Percentiles rank a stretch among this genome's conserved stretches.
Evolutionary conservation across 2,329 filamentous ascomycete genomes (phyloP).

Genomic region (Eutypella sp.): DNA sequence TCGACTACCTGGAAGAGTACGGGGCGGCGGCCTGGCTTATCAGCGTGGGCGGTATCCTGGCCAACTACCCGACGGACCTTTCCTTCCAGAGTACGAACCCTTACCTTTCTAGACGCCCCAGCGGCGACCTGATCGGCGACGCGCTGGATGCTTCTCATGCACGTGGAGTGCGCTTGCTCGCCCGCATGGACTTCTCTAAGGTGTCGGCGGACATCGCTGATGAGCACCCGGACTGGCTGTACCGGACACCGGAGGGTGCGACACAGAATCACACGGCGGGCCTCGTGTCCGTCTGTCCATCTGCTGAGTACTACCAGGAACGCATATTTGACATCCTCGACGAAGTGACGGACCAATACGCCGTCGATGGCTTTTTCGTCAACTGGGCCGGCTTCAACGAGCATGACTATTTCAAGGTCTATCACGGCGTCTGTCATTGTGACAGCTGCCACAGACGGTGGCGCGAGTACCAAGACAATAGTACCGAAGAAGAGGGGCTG

Average conservation of each 20-base stretch:
- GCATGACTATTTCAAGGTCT: slow-evolving; percentile 10
- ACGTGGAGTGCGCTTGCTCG: slow-evolving; percentile 6
- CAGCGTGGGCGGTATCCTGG: slow-evolving; percentile 11
- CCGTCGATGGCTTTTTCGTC: slow-evolving; percentile 14
- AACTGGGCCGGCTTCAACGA: slow-evolving; percentile 15
- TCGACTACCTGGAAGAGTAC: slow-evolving; percentile 6
- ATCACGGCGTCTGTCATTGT: slow-evolving; percentile 14
- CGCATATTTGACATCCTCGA: slow-evolving; percentile 12
- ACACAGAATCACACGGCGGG: slow-evolving; percentile 10
- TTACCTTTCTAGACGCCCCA: slow-evolving; percentile 1
- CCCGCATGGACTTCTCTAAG: slow-evolving; percentile 15
- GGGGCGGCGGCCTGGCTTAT: slow-evolving; percentile 9
- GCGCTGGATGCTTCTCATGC: slow-evolving; percentile 6
- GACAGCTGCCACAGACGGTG: slow-evolving; percentile 7
- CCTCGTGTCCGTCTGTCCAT: slow-evolving; percentile 12
- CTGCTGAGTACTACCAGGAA: slow-evolving; percentile 11
- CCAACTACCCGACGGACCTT: slow-evolving; percentile 9
- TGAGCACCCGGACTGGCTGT: slow-evolving; percentile 12
- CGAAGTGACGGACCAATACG: slow-evolving; percentile 11
- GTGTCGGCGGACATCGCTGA: slow-evolving; percentile 5
- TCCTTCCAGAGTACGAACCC: slow-evolving; percentile 10
- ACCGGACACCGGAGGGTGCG: slow-evolving; percentile 9
- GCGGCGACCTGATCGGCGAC: slow-evolving; percentile 11
- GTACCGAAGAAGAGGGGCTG: not conserved
- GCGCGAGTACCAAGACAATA: not conserved